Base-by-base conservation (phyloP, 352 stramenopile genomes). In the Globisporangium viniferum region DNA sequence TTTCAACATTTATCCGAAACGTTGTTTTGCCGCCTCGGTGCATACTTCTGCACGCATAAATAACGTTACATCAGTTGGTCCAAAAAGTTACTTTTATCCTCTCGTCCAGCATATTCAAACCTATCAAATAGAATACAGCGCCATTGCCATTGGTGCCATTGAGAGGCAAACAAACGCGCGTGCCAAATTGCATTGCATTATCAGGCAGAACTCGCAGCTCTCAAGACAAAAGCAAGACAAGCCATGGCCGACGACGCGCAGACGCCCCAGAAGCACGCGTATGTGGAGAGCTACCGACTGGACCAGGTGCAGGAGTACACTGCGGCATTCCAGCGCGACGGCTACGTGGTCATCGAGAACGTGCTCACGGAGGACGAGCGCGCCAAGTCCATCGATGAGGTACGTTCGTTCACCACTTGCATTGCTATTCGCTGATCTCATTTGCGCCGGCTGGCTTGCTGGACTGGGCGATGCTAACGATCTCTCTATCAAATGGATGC, bases 291-390 rank as follows among this genome's bases (percentile, higher is more conserved):
- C 62, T 83, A 74, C 55, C 31, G 59, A 41, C 51, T 73, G 55
- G 66, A 81, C 48, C 60, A 82, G 53, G 67, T 74, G 29, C 73
- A 72, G 9, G 75, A 75, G 59, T 80, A 82, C 64, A 56, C 75
- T 33, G 70, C 59, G 15, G 75, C 75, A 18, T 84, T 84, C 71
- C 51, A 71, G 15, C 75, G 75, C 63, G 75, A 84, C 36, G 77
- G 77, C 22, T 84, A 71, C 60, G 74, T 82, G 27, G 73, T 84
- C 36, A 78, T 84, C 33, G 77, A 84, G 59, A 57, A 80, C 64
- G 71, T 82, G 31, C 73, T 84, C 24, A 73, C 48, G 2, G 33
- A 49, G 41, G 72, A 78, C 33, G 77, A 81, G 55, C 69, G 68
- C 49, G 59, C 61, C 36, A 70, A 67, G 62, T 80, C 76, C 27